phyloP scores from a whole-genome alignment of 257 asterid genomes.

The Lithospermum erythrorhizon region DNA sequence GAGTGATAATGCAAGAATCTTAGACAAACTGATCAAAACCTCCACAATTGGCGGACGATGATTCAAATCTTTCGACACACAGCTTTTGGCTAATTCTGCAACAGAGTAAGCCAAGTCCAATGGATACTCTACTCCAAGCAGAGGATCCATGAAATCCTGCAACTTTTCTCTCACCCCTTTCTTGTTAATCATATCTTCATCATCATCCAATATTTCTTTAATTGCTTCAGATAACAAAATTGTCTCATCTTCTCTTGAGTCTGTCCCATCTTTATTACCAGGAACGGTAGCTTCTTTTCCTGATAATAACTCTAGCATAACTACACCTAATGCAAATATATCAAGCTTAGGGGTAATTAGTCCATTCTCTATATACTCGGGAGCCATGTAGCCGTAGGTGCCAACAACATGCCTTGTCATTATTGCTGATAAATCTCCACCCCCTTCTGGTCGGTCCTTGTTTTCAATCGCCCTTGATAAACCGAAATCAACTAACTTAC shows the following conservation, averaged over 20 bases:
- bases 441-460: not conserved
- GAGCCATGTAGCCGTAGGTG: constrained; percentile 2
- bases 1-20: constrained; percentile 28
- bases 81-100: constrained; percentile 37
- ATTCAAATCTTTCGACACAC: constrained; percentile 31
- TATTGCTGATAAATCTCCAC: not conserved
- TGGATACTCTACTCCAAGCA: constrained; percentile 28
- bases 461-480: constrained; percentile 23
- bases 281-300: constrained; percentile 9
- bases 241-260: not conserved
- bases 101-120: constrained; percentile 39
- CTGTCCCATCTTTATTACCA: not conserved
- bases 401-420: constrained; percentile 29
- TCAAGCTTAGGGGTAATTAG: constrained; percentile 2
- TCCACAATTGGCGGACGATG: constrained; percentile 29
- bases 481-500: constrained; percentile 38
- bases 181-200: not conserved
- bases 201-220: constrained; percentile 16
- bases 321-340: constrained; percentile 9
- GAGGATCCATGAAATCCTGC: constrained; percentile 31
- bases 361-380: constrained; percentile 5
- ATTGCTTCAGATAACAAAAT: constrained; percentile 16
- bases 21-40: constrained; percentile 30
- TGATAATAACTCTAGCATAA: constrained; percentile 14
- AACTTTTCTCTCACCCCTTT: constrained; percentile 32